Conservation (phyloP, 257 asterid species). For the Jaltomata sinuosa region DNA sequence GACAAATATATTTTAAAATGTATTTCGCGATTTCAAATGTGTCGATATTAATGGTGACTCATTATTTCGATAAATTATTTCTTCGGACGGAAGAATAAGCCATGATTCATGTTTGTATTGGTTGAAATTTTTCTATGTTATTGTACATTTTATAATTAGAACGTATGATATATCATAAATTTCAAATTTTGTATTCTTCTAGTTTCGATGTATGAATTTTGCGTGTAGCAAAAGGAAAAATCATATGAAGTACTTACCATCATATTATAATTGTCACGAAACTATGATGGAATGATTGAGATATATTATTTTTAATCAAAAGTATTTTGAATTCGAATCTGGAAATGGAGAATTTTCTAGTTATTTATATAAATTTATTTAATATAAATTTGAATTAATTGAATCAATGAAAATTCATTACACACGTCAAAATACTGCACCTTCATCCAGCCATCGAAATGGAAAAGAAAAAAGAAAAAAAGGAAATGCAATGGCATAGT, state of each 20-base stretch:
- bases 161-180: background rate
- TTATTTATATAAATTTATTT: background rate
- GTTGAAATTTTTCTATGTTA: background rate
- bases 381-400: no score
- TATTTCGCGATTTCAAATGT: no score
- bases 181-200: accelerated
- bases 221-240: background rate
- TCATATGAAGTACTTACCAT: background rate
- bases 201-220: background rate
- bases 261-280: background rate
- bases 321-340: background rate
- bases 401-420: no score
- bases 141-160: background rate
- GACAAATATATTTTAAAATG: background rate
- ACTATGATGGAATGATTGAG: background rate
- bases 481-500: background rate
- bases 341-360: background rate
- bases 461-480: background rate
- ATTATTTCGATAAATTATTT: no score
- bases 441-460: background rate
- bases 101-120: background rate
- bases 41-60: no score
- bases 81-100: no score
- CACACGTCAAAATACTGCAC: background rate
- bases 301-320: background rate